Base-by-base conservation (phyloP, 179 eudicot species). In the Silene noctiflora region DNA sequence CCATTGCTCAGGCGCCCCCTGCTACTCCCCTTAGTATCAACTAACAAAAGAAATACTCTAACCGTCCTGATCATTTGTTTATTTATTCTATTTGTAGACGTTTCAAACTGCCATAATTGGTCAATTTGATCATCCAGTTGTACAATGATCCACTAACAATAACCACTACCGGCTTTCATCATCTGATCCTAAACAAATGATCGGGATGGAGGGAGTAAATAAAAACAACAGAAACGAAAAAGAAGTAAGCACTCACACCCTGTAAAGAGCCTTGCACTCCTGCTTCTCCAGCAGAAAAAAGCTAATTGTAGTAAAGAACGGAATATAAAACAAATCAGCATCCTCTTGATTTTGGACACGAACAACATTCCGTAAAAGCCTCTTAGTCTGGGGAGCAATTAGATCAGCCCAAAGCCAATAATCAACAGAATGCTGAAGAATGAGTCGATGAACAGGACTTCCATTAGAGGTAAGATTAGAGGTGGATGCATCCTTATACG, bases 381-480 rank as follows among this genome's bases (percentile, higher is more conserved):
- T 87, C 75, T 86, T 82, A 0, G 96, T 88, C 64, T 87, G 86
- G 0, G 96, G 94, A 25, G 97, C 97, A 73, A 96, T 89, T 83
- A 96, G 87, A 82, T 96, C 97, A 53, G 92, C 88, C 99, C 99
- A 96, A 42, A 96, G 86, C 99, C 99, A 96, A 65, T 91, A 96
- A 78, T 96, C 99, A 78, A 96, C 75, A 4, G 99, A 96, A 86
- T 96, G 99, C 98, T 96, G 92, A 86, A 77, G 46, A 46, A 95
- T 93, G 39, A 95, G 84, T 0, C 97, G 89, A 73, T 92, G 95
- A 21, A 93, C 93, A 1, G 99, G 99, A 77, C 98, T 93, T n/a
- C 98, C 98, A 81, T 95, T 95, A 24, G 98, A 95, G 24, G 99
- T 95, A 70, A 91, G 85, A 84, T 93, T 90, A 24, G 75, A 76